phyloP scores from a whole-genome alignment of 2,329 filamentous ascomycete genomes.

The Penicillium concentricum region DNA sequence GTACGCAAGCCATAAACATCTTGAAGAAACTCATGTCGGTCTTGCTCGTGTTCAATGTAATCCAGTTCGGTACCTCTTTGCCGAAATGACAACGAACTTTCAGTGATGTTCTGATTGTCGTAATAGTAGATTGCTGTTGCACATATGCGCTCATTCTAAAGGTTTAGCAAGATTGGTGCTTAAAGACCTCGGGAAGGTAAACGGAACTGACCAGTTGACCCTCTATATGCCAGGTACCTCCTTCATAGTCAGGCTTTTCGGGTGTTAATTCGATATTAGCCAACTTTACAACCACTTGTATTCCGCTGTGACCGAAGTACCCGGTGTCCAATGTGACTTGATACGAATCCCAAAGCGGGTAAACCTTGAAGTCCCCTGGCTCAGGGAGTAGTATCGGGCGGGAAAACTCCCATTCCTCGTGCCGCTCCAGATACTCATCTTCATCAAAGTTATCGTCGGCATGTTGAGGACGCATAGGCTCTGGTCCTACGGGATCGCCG shows the following conservation, averaged over 20 bases:
- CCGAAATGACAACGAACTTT: slow-evolving; percentile 52
- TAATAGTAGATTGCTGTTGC: slow-evolving; percentile 66
- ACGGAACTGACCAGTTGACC: slow-evolving; percentile 15
- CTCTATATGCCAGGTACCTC: slow-evolving; percentile 19
- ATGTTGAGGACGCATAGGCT: no score
- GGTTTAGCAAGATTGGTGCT: slow-evolving; percentile 37
- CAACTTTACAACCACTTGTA: slow-evolving; percentile 26
- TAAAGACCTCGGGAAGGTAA: slow-evolving; percentile 28
- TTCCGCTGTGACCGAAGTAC: slow-evolving; percentile 35
- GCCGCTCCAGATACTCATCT: background rate
- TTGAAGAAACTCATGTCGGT: slow-evolving; percentile 11
- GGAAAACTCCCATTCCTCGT: background rate
- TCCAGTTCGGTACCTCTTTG: slow-evolving; percentile 26
- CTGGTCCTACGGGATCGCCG: no score
- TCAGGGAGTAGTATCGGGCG: slow-evolving; percentile 16
- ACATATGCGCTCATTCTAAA: slow-evolving; percentile 60
- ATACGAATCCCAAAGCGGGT: no score
- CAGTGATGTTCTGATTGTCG: slow-evolving; percentile 60
- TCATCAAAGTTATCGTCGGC: background rate
- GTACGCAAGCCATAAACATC: slow-evolving; percentile 9
- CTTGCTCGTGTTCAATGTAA: slow-evolving; percentile 22
- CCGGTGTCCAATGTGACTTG: no score
- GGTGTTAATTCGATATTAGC: slow-evolving; percentile 19
- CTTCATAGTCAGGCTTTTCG: slow-evolving; percentile 15
- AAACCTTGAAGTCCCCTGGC: slow-evolving; percentile 8